These are phyloP conservation scores for Ophiosphaerella narmari DNA, from an alignment of 2,329 filamentous ascomycete species.

Conservation along the genomic window DNA sequence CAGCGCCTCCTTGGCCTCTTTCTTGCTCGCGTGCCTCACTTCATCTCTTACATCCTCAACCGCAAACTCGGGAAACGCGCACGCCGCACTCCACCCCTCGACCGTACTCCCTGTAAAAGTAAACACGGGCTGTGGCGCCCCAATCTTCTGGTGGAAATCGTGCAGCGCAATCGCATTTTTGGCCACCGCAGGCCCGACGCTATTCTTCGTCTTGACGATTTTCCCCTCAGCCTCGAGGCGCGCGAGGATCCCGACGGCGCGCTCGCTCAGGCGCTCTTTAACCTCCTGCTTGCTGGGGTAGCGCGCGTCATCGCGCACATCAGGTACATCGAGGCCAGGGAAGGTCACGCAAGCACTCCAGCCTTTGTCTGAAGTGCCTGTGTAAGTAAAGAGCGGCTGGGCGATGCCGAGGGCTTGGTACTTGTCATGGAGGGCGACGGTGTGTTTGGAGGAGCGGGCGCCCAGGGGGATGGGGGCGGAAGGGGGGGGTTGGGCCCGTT, in stretches of 20 bases:
- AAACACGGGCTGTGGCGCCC: conserved; percentile 27
- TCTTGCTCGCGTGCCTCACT: conserved; percentile 37
- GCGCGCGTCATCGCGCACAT: conserved; percentile 10
- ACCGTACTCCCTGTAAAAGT: conserved; percentile 13
- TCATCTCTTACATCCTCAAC: conserved; percentile 12
- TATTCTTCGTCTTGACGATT: conserved; percentile 18
- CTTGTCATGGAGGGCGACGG: conserved; percentile 29
- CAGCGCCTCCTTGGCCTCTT: conserved; percentile 49
- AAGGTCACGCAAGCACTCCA: conserved; percentile 33
- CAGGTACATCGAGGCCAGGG: conserved; percentile 14
- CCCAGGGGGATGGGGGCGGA: conserved; percentile 25
- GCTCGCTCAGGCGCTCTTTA: conserved; percentile 47
- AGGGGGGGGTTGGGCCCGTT: too few species aligned
- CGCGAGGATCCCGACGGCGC: conserved; percentile 33
- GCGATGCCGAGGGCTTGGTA: conserved; percentile 31
- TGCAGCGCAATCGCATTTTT: conserved; percentile 27
- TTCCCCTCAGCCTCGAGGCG: conserved; percentile 25
- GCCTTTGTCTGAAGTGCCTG: conserved; percentile 11
- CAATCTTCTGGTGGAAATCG: conserved; percentile 32
- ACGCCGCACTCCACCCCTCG: conserved; percentile 24
- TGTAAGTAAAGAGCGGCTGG: conserved; percentile 25
- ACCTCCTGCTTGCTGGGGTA: conserved; percentile 48
- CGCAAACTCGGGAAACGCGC: conserved; percentile 26
- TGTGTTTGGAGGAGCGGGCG: conserved; percentile 23
- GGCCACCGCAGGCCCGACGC: conserved; percentile 2